Evolutionary conservation across 1,284 basidiomycete species (phyloP), one percentile per base, ranked within the genome.

Genomic region (Pseudozyma sp.): DNA sequence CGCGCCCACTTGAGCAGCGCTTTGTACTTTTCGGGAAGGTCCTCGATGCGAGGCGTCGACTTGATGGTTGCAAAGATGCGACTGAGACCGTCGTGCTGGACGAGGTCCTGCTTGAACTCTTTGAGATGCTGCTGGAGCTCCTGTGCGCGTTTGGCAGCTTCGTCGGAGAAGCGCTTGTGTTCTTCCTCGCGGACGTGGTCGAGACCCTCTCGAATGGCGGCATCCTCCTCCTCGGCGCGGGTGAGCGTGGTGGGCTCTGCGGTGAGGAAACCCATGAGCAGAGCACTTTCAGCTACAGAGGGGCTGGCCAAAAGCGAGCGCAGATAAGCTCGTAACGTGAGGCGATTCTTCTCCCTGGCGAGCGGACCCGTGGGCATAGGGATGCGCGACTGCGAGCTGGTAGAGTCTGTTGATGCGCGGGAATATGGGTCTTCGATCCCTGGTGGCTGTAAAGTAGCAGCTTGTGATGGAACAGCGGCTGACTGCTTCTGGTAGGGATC

Each of bases 1-100:
- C 94, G 88, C 4, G 92, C 96, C 96, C 97, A 99, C 85, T 97
- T 94, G 13, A 97, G 84, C 37, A 98, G 92, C 50, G 94, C 92
- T 75, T 90, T 88, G 82, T 96, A 98, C 73, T 94, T 92, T 8
- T 87, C 85, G 1, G 97, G 96, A 33, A 99, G 86, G 77, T 92
- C 89, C 64, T 89, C 88, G 7, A 96, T 90, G 63, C 90, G 87
- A 10, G 92, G 89, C 4, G 92, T 95, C 30, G 89, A 85, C 84
- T 94, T 92, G 84, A 99, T 93, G 4, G 91, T 92, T 11, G 90
- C 89, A 83, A 99, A 99, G 40, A 98, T 88, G 61, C 89, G 89
- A 34, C 90, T 92, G 42, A 99, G 87, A 4, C 97, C 97, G 83
- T 97, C 95, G 90, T 85, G 56, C 57, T 68, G 59, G 7, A 78